Evolutionary conservation across 1,284 basidiomycete species (phyloP), one percentile per base, ranked within the genome.

Genomic region (Cryptococcus sp.): DNA sequence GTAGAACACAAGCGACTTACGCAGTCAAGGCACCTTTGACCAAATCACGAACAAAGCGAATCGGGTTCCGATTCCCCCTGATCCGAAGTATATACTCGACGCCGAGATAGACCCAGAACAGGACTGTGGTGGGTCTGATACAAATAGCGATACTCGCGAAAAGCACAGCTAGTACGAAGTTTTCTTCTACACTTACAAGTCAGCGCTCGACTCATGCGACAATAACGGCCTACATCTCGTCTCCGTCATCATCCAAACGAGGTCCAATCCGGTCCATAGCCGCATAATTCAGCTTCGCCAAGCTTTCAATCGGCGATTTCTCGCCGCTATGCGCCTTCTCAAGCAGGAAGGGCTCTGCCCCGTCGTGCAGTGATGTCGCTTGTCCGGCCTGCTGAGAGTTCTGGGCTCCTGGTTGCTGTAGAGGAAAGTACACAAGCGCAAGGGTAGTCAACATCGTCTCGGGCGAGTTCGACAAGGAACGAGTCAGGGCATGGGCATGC

Each of bases 391-490:
- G 19, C n/a, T 39, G 1, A 28, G 36, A 18, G 10, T 9, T 4
- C n/a, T 23, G 2, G 48, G 22, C 24, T 18, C 19, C 16, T n/a
- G n/a, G 44, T n/a, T n/a, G n/a, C n/a, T n/a, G n/a, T n/a, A 74
- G 72, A 0, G 80, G 92, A 76, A 89, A 98, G 67, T 82, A 82
- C 22, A 78, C 79, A 46, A 97, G 79, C 0, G 92, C 92, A 34
- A 87, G 75, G 0, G 85, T 84, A 0, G 87, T 88, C 39, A 98
- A 73, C 0, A 88, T 84, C 0, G 91, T 92, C 69, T 99, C 96
- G 19, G 91, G 76, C 4, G 91, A 93, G 69, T 98, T 99, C 14
- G 91, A 94, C 36, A 98, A 78, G 0, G 92, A 90, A 19, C 96
- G 82, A 4, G 91, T 87, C 11, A 96, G 78, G 1, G 90, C 83